Evolutionary conservation across 2,329 filamentous ascomycete species (phyloP).

Genomic region (Microcyclospora pomicola): DNA sequence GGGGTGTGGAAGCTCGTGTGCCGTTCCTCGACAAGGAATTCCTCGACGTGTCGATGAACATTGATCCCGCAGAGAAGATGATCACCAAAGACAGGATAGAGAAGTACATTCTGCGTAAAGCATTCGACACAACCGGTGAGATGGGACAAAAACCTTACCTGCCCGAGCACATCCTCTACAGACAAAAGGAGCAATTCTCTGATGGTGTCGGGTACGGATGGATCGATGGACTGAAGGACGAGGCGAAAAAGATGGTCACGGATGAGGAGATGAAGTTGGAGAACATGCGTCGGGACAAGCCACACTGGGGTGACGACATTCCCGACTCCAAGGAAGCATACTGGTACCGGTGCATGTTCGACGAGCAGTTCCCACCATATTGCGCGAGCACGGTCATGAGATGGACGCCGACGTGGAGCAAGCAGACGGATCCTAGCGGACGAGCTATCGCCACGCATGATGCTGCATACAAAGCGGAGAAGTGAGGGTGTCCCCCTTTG

Average conservation of each 20-base stretch:
- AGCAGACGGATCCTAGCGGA: conserved; percentile 90
- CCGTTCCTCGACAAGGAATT: conserved; percentile 98
- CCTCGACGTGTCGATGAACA: conserved; percentile 81
- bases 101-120: conserved; percentile 96
- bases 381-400: conserved; percentile 89
- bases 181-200: conserved; percentile 98
- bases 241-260: conserved; percentile 74
- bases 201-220: conserved; percentile 98
- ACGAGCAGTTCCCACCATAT: conserved; percentile 89
- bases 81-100: conserved; percentile 73
- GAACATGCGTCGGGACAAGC: conserved; percentile 69
- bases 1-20: conserved; percentile 94
- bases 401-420: conserved; percentile 95
- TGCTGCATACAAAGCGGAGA: conserved; percentile 18
- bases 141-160: conserved; percentile 73
- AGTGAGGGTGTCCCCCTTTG: background rate
- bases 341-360: conserved; percentile 98
- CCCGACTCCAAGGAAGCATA: conserved; percentile 97
- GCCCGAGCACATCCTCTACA: conserved; percentile 90
- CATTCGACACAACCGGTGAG: conserved; percentile 74
- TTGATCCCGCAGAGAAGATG: conserved; percentile 92
- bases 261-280: conserved; percentile 70
- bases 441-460: conserved; percentile 33
- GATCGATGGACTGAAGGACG: conserved; percentile 96
- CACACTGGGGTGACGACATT: conserved; percentile 84